Evolutionary conservation across 2,329 filamentous ascomycete genomes (phyloP), one percentile per base, ranked within the genome.

Genomic region (Talaromyces verruculosus): DNA sequence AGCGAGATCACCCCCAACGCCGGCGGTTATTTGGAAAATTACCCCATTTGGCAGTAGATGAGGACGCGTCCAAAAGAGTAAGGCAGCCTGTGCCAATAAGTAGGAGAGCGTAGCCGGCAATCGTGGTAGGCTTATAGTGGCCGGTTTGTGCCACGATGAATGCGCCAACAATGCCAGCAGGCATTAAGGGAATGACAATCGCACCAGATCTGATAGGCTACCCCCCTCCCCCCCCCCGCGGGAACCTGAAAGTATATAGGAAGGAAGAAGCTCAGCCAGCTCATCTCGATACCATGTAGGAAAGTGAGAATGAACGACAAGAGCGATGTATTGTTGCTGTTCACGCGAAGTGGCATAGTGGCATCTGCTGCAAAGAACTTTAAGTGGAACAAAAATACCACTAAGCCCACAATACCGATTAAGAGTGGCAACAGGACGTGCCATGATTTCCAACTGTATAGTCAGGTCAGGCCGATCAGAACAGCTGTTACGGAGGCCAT

Each of bases 161-260:
- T 51, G 22, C 25, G 25, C 47, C 47, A 17, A 51, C 47, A 28
- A 51, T 51, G 22, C 47, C 47, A n/a, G 47, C 47, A 28, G 47
- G 47, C 47, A 51, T 51, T 22, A 51, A 28, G 22, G 47, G 47
- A 51, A 51, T 51, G 13, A 51, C 47, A 51, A 28, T 51, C 13
- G 47, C 47, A 51, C 47, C 47, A 51, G 47, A 51, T 28, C 47
- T 28, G 5, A 28, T 28, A 22, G 47, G 22, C 22, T 51, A 28
- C 13, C 25, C 25, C 25, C 25, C 25, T 3, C 25, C 2, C 25
- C 25, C 25, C 25, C 25, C 25, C 25, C 25, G 2, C 3, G 17
- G 28, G 47, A 51, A 51, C 47, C 22, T 51, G 22, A 51, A 51
- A 51, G 47, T 28, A 51, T 51, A 51, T 51, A 28, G 47, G 47